Conservation (phyloP, 805 yeast genomes). For the Kuraishia capsulata region DNA sequence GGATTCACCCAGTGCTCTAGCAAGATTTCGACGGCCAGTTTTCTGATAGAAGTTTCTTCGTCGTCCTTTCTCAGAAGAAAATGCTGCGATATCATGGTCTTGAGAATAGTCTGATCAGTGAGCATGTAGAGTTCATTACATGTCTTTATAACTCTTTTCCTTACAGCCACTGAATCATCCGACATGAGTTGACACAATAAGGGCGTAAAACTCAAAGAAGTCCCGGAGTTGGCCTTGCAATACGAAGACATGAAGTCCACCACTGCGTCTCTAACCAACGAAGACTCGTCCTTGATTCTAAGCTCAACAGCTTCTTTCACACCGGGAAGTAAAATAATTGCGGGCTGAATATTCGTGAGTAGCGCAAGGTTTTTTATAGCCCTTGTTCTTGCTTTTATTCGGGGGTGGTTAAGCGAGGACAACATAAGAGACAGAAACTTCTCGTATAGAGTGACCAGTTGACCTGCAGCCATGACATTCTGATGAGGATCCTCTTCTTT, state of each 20-base stretch:
- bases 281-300: slow-evolving; percentile 49
- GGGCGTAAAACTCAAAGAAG: slow-evolving; percentile 38
- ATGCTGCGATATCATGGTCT: slow-evolving; percentile 36
- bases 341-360: slow-evolving; percentile 43
- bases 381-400: slow-evolving; percentile 45
- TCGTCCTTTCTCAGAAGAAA: slow-evolving; percentile 54
- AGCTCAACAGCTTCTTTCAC: slow-evolving; percentile 44
- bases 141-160: slow-evolving; percentile 51
- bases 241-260: slow-evolving; percentile 54
- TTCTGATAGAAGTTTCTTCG: slow-evolving; percentile 51
- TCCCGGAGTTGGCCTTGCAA: slow-evolving; percentile 31
- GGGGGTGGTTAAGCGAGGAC: slow-evolving; percentile 35
- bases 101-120: slow-evolving; percentile 20
- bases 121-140: slow-evolving; percentile 36
- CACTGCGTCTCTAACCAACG: slow-evolving; percentile 70
- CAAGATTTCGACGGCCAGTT: slow-evolving; percentile 28
- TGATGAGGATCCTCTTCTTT: neutral
- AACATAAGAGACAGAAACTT: slow-evolving; percentile 41
- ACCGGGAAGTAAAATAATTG: slow-evolving; percentile 36
- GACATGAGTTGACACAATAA: slow-evolving; percentile 37
- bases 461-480: neutral
- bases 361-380: slow-evolving; percentile 58
- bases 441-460: slow-evolving; percentile 28
- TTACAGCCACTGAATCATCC: slow-evolving; percentile 57
- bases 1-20: slow-evolving; percentile 26